Evolutionary conservation across 2,329 filamentous ascomycete genomes (phyloP).

Genomic region (Eutypa lata): DNA sequence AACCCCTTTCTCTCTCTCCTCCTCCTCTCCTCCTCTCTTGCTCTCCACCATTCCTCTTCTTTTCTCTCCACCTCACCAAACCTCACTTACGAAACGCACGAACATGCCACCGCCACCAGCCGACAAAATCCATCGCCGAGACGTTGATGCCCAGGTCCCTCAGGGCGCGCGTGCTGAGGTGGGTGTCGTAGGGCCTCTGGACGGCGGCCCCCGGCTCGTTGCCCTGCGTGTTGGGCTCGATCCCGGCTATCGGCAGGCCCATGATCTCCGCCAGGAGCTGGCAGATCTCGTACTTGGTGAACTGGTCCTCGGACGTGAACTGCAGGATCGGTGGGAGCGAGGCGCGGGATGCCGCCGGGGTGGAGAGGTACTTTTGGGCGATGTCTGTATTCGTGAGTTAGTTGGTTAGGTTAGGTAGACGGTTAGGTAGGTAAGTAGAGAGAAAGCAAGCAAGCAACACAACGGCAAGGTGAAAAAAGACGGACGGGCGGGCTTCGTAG

Average conservation of each 20-base stretch:
- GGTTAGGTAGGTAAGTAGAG: not conserved
- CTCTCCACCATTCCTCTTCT: not conserved
- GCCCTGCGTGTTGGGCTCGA: conserved; percentile 67
- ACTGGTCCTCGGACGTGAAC: conserved; percentile 80
- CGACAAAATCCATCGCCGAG: conserved; percentile 69
- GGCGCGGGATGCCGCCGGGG: conserved; percentile 34
- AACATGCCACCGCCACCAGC: conserved; percentile 73
- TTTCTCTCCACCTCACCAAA: not conserved
- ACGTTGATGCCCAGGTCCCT: conserved; percentile 73
- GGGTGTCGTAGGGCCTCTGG: conserved; percentile 82
- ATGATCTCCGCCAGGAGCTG: conserved; percentile 75
- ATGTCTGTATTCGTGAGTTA: conserved; percentile 50
- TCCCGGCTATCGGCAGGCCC: conserved; percentile 65
- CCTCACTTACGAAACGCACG: conserved; percentile 55
- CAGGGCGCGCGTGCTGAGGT: conserved; percentile 74
- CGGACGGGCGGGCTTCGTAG: conserved; percentile 8
- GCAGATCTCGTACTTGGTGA: conserved; percentile 90
- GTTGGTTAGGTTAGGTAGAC: not conserved
- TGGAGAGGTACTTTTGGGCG: conserved; percentile 60
- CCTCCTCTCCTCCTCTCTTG: not conserved
- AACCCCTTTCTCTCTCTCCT: too few relatives aligned
- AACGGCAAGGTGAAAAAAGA: not conserved
- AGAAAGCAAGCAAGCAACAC: too few relatives aligned
- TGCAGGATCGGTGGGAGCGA: conserved; percentile 70
- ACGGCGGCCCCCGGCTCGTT: conserved; percentile 59